Evolutionary conservation across 2,329 filamentous ascomycete genomes (phyloP), one percentile per base, ranked within the genome.

Genomic region (Sclerotinia sclerotiorum): DNA sequence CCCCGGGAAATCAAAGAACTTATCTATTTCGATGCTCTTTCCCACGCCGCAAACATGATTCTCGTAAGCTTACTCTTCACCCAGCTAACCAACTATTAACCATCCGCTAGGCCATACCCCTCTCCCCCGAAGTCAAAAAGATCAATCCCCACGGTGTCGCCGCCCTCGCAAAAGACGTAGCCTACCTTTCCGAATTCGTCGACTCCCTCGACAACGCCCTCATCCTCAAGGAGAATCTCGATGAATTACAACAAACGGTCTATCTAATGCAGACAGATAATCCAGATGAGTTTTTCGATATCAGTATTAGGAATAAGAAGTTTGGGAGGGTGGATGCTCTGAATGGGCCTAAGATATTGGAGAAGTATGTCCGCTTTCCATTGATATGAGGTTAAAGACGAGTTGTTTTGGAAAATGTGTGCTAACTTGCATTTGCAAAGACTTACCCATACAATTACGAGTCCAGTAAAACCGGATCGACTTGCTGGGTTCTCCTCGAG

Each of bases 211-310:
- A 93, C 72, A 94, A 96, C 72, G 85, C 87, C 7, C 89, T 90
- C n/a, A 94, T 97, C 80, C 82, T 99, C 27, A 86, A 90, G 71
- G 91, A 95, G 76, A 95, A 96, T 73, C 82, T 99, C 51, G 94
- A 97, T 75, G 95, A 98, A 80, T 83, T 99, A 48, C 90, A 94
- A 74, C 95, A 99, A 81, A 98, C 95, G 1, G 90, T 97, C 58
- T 88, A 91, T 69, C 84, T 99, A 35, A 91, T 99, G 85, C 88
- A 92, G 76, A 87, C 86, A 1, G 93, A 97, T 52, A 97, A 97
- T 74, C 88, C 92, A n/a, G 94, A 98, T 72, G 94, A 98, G 79
- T 99, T 97, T 79, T 99, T 95, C 78, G 95, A 99, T 77, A 90
- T 95, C 62, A 91, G 90, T 6, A 91, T 90, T 19, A 84, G 93